Evolutionary conservation across 1,139 yeast genomes (phyloP).

Genomic region (Blastobotrys buckinghamii): DNA sequence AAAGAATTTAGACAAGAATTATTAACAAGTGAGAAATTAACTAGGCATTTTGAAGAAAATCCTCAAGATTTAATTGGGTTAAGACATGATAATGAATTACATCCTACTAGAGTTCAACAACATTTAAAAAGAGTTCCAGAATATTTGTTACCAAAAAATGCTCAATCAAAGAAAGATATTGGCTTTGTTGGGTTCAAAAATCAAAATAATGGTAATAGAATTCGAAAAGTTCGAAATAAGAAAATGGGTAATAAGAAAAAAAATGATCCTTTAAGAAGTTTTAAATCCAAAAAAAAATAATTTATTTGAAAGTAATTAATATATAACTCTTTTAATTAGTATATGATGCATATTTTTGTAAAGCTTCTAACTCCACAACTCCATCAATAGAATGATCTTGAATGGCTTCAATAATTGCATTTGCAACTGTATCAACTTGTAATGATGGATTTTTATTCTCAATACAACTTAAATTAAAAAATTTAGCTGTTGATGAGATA

Average conservation of each 20-base stretch:
- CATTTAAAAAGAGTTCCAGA: constrained; percentile 92
- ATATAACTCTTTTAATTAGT: background rate
- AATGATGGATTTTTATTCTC: constrained; percentile 51
- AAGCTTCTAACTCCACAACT: constrained; percentile 48
- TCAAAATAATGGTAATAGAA: constrained; percentile 38
- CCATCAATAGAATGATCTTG: constrained; percentile 49
- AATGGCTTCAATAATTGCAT: constrained; percentile 50
- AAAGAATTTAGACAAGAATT: constrained; percentile 86
- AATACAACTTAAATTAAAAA: constrained; percentile 36
- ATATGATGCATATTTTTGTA: constrained; percentile 23
- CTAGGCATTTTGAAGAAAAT: constrained; percentile 93
- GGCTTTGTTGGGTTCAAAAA: constrained; percentile 79
- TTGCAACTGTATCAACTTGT: constrained; percentile 65
- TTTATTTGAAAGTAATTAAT: background rate
- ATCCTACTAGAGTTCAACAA: constrained; percentile 73
- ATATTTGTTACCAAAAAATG: constrained; percentile 68
- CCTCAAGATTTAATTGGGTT: constrained; percentile 90
- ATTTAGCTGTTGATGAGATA: constrained; percentile 12
- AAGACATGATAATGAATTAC: constrained; percentile 87
- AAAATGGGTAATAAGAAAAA: constrained; percentile 20
- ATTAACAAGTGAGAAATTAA: constrained; percentile 80
- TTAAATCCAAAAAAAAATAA: constrained; percentile 29
- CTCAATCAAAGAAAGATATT: constrained; percentile 38
- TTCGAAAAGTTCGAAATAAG: constrained; percentile 41
- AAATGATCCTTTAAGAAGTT: constrained; percentile 71